Conservation (phyloP, 108 stramenopile species). For the Cylindrotheca fusiformis region DNA sequence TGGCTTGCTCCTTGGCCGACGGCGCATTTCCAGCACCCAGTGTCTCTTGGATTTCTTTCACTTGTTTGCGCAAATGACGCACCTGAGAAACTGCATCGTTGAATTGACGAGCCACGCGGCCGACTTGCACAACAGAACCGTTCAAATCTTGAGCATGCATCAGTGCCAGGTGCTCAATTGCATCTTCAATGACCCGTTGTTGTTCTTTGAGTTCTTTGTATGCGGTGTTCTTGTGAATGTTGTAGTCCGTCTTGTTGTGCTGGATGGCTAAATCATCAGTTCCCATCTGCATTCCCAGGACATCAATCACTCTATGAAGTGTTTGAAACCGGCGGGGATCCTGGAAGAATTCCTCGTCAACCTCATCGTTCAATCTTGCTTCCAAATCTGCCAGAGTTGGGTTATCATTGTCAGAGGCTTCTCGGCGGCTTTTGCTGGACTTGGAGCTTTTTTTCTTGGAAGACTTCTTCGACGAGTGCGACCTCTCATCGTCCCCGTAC, state of each 20-base stretch:
- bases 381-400: slow-evolving; percentile 45
- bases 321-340: slow-evolving; percentile 71
- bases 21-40: slow-evolving; percentile 33
- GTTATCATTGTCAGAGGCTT: slow-evolving; percentile 25
- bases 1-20: slow-evolving; percentile 2
- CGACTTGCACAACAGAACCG: slow-evolving; percentile 75
- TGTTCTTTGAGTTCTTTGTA: slow-evolving; percentile 55
- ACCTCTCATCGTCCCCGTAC: background rate
- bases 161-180: slow-evolving; percentile 82
- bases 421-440: background rate
- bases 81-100: slow-evolving; percentile 69
- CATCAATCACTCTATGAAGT: slow-evolving; percentile 77
- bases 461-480: background rate
- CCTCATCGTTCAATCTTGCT: slow-evolving; percentile 40
- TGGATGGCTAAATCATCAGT: slow-evolving; percentile 15
- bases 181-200: slow-evolving; percentile 66
- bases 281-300: slow-evolving; percentile 62
- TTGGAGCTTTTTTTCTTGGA: background rate
- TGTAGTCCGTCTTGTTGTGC: slow-evolving; percentile 2
- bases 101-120: slow-evolving; percentile 77
- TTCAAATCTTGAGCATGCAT: slow-evolving; percentile 82
- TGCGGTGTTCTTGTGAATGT: slow-evolving; percentile 47
- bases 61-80: slow-evolving; percentile 67
- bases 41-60: slow-evolving; percentile 74
- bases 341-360: slow-evolving; percentile 82